A percentile compares a stretch with the other conserved stretches of the same genome.
Conservation (phyloP, 257 asterid species). For the Salvia rosmarinus region DNA sequence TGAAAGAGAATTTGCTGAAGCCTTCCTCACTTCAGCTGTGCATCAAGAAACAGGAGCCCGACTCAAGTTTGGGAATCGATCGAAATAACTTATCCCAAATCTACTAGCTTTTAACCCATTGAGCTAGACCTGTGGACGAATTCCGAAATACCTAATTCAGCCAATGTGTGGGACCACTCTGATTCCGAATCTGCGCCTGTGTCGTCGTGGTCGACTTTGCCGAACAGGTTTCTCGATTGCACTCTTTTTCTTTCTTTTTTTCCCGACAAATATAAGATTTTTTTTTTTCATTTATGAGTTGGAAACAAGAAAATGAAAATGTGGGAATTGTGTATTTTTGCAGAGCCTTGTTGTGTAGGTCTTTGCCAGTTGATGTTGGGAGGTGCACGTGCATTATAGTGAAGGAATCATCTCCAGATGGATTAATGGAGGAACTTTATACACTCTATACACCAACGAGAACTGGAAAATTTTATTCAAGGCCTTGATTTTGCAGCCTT, state of each 20-base stretch:
- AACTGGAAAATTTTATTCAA: too few species aligned
- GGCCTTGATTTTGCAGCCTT: neutral
- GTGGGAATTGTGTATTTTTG: neutral
- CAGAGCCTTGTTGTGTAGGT: constrained; percentile 85
- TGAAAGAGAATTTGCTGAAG: constrained; percentile 51
- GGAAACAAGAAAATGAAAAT: neutral
- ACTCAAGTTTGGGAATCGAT: constrained; percentile 49
- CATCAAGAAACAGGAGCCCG: constrained; percentile 64
- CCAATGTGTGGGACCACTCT: constrained; percentile 75
- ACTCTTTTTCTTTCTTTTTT: neutral
- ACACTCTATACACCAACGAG: constrained; percentile 82
- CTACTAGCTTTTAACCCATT: too few species aligned
- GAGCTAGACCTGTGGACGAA: too few species aligned
- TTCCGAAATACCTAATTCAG: constrained; percentile 53
- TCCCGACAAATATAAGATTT: neutral
- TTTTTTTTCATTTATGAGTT: too few species aligned
- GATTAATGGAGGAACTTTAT: constrained; percentile 59
- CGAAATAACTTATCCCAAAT: too few species aligned
- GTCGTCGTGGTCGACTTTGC: constrained; percentile 90
- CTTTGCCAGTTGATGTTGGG: constrained; percentile 88
- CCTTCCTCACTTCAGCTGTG: constrained; percentile 74
- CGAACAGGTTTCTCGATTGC: constrained; percentile 56
- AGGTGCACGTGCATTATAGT: constrained; percentile 87
- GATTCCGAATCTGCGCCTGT: constrained; percentile 95
- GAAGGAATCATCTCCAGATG: constrained; percentile 72